Percentiles rank a stretch among this genome's conserved stretches.
Conservation (phyloP, 441 rosid genomes). For the Bocquillonia castaneifolia region DNA sequence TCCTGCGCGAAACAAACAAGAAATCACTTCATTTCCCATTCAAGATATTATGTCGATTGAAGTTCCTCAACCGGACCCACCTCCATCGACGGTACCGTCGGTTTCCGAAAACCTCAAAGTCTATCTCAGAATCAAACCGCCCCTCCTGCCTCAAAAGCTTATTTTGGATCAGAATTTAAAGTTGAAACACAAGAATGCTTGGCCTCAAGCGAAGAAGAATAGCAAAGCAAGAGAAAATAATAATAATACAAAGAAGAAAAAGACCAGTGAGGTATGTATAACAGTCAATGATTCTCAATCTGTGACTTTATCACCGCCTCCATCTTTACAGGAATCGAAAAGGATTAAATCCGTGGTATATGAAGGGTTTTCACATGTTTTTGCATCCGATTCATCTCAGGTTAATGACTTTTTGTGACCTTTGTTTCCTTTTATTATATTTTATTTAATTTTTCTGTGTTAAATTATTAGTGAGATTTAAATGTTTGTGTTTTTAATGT, state of each 20-base stretch:
- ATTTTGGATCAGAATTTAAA: slow-evolving; percentile 13
- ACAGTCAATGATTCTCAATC: slow-evolving; percentile 47
- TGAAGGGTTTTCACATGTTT: slow-evolving; percentile 77
- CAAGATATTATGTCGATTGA: slow-evolving; percentile 55
- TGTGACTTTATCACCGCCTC: slow-evolving; percentile 59
- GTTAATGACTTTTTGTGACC: slow-evolving; percentile 23
- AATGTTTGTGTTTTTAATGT: no score
- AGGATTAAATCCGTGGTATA: slow-evolving; percentile 65
- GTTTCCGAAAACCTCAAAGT: slow-evolving; percentile 53
- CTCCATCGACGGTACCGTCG: slow-evolving; percentile 5
- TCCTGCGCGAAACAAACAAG: slow-evolving; percentile 17
- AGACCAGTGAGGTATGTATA: slow-evolving; percentile 39
- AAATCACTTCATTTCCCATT: slow-evolving; percentile 54
- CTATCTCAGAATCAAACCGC: slow-evolving; percentile 69
- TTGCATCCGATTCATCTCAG: slow-evolving; percentile 62
- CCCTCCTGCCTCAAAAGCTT: slow-evolving; percentile 26
- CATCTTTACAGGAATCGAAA: slow-evolving; percentile 54
- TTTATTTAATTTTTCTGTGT: no score
- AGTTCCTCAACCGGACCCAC: slow-evolving; percentile 28
- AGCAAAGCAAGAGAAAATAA: slow-evolving; percentile 21
- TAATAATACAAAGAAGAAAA: slow-evolving; percentile 31
- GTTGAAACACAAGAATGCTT: slow-evolving; percentile 47
- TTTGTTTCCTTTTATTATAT: no score
- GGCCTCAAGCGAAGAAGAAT: slow-evolving; percentile 58
- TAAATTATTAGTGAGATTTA: neutral